A percentile compares a stretch with the other conserved stretches of the same genome.
phyloP scores from a whole-genome alignment of 306 rosid species.

The Trifolium subterraneum region DNA sequence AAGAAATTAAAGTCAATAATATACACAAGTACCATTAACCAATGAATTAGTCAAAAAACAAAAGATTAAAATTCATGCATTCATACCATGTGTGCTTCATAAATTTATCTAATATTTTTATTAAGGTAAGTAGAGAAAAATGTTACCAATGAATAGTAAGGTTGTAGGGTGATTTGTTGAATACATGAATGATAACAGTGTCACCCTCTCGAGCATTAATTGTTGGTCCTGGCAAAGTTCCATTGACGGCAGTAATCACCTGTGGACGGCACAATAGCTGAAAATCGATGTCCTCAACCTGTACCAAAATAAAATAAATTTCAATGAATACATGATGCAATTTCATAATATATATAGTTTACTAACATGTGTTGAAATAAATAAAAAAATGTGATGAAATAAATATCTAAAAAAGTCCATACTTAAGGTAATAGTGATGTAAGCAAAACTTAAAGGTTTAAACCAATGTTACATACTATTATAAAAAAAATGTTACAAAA shows the following conservation, averaged over 20 bases:
- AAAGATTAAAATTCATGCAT: background rate
- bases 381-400: background rate
- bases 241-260: slow-evolving; percentile 44
- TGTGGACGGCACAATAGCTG: slow-evolving; percentile 41
- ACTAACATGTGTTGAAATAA: background rate
- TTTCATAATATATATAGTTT: background rate
- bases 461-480: too few species aligned
- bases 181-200: slow-evolving; percentile 37
- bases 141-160: slow-evolving; percentile 48
- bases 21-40: background rate
- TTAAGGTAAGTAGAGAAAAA: background rate
- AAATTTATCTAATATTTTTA: background rate
- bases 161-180: slow-evolving; percentile 47
- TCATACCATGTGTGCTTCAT: slow-evolving; percentile 5
- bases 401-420: background rate
- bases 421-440: background rate
- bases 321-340: background rate
- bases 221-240: slow-evolving; percentile 48
- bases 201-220: slow-evolving; percentile 49
- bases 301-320: background rate
- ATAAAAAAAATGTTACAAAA: too few species aligned
- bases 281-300: slow-evolving; percentile 39
- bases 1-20: background rate
- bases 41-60: background rate
- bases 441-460: too few species aligned